phyloP scores from a whole-genome alignment of 306 rosid genomes.

The Pueraria montana region DNA sequence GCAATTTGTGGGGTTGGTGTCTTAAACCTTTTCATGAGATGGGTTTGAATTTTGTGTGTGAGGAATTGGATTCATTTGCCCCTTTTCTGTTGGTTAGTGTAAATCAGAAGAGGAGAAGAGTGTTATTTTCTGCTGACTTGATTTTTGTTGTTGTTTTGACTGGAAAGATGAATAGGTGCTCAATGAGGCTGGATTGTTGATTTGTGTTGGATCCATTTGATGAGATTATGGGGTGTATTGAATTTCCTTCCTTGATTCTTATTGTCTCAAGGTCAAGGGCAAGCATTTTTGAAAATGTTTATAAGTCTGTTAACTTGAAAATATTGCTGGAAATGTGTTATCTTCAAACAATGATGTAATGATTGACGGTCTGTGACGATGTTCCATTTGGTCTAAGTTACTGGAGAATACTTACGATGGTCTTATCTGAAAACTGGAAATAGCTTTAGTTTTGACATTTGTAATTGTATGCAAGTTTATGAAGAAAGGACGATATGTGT shows the following conservation, averaged over 20 bases:
- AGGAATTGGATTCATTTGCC: conserved; percentile 28
- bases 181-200: conserved; percentile 42
- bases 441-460: conserved; percentile 1
- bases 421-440: conserved; percentile 12
- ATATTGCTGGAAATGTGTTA: not conserved
- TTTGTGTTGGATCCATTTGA: conserved; percentile 26
- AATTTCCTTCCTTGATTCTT: not conserved
- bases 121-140: conserved; percentile 37
- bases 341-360: conserved; percentile 7
- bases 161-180: conserved; percentile 9
- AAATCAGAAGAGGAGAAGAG: conserved; percentile 18
- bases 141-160: conserved; percentile 16
- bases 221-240: conserved; percentile 35
- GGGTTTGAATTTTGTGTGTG: conserved; percentile 34
- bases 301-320: conserved; percentile 39
- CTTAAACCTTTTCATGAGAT: conserved; percentile 34
- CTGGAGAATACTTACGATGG: conserved; percentile 2
- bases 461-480: conserved; percentile 3
- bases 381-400: conserved; percentile 32
- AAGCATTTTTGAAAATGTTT: not conserved
- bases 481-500: not conserved
- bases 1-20: not conserved
- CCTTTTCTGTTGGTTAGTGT: conserved; percentile 7
- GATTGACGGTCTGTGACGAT: not conserved
- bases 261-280: conserved; percentile 10